Conservation (phyloP, 2,329 filamentous ascomycete species). For the Stagonosporopsis cucurbitacearum region DNA sequence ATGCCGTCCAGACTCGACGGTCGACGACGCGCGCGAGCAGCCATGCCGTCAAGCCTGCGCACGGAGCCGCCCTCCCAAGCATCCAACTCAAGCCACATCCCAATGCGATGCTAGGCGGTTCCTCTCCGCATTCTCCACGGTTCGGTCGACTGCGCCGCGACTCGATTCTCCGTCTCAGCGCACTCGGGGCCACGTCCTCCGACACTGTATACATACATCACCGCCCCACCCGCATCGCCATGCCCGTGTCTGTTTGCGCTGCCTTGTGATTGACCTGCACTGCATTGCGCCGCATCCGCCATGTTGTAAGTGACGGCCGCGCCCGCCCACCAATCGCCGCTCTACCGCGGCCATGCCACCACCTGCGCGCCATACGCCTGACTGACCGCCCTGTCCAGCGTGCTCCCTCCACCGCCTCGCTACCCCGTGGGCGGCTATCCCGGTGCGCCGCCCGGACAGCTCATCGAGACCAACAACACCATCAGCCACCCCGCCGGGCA, state of each 20-base stretch:
- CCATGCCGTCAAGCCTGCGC: neutral
- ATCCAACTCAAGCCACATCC: constrained; percentile 20
- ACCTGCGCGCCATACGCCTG: constrained; percentile 23
- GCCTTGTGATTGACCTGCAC: constrained; percentile 27
- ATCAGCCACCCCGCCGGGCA: constrained; percentile 79
- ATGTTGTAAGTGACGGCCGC: constrained; percentile 46
- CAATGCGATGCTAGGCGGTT: constrained; percentile 16
- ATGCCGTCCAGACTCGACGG: no score
- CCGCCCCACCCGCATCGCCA: constrained; percentile 17
- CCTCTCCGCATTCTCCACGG: constrained; percentile 22
- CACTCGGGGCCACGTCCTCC: constrained; percentile 8
- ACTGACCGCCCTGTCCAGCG: constrained; percentile 50
- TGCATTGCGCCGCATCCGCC: constrained; percentile 37
- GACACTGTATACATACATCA: constrained; percentile 11
- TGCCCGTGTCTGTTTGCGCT: constrained; percentile 10
- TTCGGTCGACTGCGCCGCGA: constrained; percentile 16
- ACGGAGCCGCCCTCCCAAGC: constrained; percentile 8
- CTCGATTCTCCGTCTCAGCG: constrained; percentile 14
- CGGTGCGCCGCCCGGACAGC: constrained; percentile 72
- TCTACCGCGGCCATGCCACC: constrained; percentile 19
- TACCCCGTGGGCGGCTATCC: constrained; percentile 80
- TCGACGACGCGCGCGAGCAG: neutral
- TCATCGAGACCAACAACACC: constrained; percentile 94
- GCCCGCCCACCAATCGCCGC: constrained; percentile 35
- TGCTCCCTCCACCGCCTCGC: constrained; percentile 82